Evolutionary conservation across 805 yeast genomes (phyloP), one percentile per base, ranked within the genome.

Genomic region (Cyberlindnera nakhonratchasimensis): DNA sequence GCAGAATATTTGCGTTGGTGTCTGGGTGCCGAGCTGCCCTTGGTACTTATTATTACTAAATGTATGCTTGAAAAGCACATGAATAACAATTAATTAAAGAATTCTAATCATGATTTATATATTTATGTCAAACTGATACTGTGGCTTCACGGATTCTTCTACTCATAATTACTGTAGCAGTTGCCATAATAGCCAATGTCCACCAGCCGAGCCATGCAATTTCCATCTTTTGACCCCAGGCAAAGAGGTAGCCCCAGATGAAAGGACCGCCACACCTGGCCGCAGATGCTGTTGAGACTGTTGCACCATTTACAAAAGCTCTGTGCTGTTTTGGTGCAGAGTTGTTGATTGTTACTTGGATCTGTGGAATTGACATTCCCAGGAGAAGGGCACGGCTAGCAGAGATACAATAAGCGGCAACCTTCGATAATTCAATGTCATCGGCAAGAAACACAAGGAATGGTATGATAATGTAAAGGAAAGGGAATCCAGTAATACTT

Each of bases 141-240:
- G 31, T 14, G 6, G 47, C 38, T 8, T 43, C 47, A 10, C 29
- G 30, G 19, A 43, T 28, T 11, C 20, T 23, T 14, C 47, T 28
- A 19, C 43, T 39, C 41, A 37, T 20, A 6, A 39, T 6, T 9
- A 43, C 21, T 21, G 25, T 28, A n/a, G 20, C n/a, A 3, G 17
- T 5, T 7, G 48, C 38, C 29, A 47, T 38, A 8, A 39, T 6
- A 9, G 45, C 34, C 13, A 43, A 39, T 2, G 40, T 16, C 52
- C 52, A 49, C 52, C 50, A 49, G 17, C 50, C 50, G 6, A 49
- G 35, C 52, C 52, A 49, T 6, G 47, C 52, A 12, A 41, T 46
- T 33, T 44, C 41, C 22, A 16, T 26, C 19, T n/a, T 23, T 21
- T 49, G 50, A 8, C 52, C 52, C 48, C 48, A 49, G 3, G 52